These are phyloP conservation scores for Phoma sp. DNA, from an alignment of 2,329 filamentous ascomycete species.

Conservation along the genomic window DNA sequence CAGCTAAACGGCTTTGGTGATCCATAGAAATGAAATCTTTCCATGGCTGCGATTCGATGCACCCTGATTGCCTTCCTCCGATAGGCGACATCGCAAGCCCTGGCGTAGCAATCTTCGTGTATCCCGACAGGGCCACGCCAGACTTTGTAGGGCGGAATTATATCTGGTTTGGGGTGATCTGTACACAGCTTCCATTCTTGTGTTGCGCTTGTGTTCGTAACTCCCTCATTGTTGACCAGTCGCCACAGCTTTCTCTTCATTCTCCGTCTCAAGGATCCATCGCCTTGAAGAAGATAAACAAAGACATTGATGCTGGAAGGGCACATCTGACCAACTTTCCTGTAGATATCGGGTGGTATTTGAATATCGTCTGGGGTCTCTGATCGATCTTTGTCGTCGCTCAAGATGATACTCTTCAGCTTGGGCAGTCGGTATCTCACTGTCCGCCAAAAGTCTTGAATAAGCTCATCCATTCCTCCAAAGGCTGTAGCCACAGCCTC, in stretches of 20 bases:
- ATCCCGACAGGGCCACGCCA: background rate
- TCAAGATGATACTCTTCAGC: background rate
- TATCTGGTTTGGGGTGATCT: too few species aligned
- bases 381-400: conserved; percentile 7
- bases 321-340: conserved; percentile 7
- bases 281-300: conserved; percentile 2
- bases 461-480: background rate
- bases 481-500: conserved; percentile 1
- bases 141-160: background rate
- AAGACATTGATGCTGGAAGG: conserved; percentile 5
- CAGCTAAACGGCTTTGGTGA: background rate
- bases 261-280: background rate
- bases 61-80: background rate
- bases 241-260: conserved; percentile 4
- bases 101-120: background rate
- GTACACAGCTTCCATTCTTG: too few species aligned
- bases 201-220: too few species aligned
- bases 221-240: background rate
- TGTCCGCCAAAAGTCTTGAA: conserved; percentile 9
- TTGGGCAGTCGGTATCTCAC: background rate
- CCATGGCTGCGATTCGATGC: background rate
- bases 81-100: background rate
- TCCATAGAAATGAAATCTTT: background rate
- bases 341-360: conserved; percentile 4
- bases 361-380: background rate